Base-by-base conservation (phyloP, 2,329 filamentous ascomycete species). In the Cladosporium halotolerans region DNA sequence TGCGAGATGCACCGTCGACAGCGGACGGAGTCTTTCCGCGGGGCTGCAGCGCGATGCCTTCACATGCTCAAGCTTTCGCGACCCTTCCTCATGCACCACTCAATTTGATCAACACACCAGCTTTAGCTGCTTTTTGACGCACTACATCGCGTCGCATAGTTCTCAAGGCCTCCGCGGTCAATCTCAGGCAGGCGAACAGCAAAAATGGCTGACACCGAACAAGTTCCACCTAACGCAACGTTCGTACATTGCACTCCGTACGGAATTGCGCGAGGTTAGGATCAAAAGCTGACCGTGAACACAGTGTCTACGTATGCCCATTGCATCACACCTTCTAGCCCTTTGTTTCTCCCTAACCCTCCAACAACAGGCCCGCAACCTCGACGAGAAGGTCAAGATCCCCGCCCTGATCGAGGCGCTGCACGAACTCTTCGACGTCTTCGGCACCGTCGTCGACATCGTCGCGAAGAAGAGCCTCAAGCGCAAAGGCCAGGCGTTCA, bases 401-500 rank as follows among this genome's bases (percentile, higher is more conserved):
- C 85, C 90, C 33, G 73, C 82, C 9, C 78, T 97, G 51, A 87
- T 85, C 60, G 80, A 86, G 60, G 81, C 88, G 0, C 79, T 99
- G 13, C 75, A 73, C 18, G 83, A 85, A 58, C 79, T 97, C 64
- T 97, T 97, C 73, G 84, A 84, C 58, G 88, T 95, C 70, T 96
- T 93, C 71, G 93, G 93, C 58, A 84, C 77, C 54, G 82, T 96
- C 57, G 73, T 95, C 62, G 90, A 96, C 58, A 82, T 96, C 48
- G 81, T 95, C 55, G 88, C 88, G 42, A 95, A 95, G 76, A 89
- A 82, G 59, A 96, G 95, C 70, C 72, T 97, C 31, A 91, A 88
- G 69, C 88, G 89, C 41, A 96, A 95, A 69, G 93, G 93, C 10
- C 93, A 99, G 73, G 93, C 93, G 0, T 99, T 99, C 68, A 75